Conservation (phyloP, 192 early-diverging fungal species). For the Backusella westeae region DNA sequence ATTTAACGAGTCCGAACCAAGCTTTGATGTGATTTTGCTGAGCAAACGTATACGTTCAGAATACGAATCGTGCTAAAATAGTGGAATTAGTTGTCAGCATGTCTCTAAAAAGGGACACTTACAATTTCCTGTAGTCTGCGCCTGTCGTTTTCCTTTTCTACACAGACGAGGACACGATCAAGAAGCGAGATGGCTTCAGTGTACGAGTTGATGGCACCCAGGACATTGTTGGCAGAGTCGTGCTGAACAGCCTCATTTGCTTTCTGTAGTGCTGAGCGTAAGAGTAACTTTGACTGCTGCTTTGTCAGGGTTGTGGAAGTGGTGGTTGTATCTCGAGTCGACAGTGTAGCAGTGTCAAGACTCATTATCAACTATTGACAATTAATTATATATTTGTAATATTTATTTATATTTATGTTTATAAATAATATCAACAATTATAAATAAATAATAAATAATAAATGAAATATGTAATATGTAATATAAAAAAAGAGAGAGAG, state of each 20-base stretch:
- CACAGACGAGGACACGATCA: conserved; percentile 18
- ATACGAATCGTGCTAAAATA: conserved; percentile 16
- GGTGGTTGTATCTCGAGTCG: background rate
- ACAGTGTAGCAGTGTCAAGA: conserved; percentile 8
- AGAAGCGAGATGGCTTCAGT: conserved; percentile 32
- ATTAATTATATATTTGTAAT: background rate
- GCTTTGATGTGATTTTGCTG: conserved; percentile 2
- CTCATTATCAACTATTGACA: conserved; percentile 4
- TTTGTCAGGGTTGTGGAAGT: background rate
- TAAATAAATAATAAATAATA: background rate
- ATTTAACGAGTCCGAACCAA: background rate
- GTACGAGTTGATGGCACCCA: conserved; percentile 30
- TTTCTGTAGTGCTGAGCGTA: conserved; percentile 28
- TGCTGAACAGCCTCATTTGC: conserved; percentile 31
- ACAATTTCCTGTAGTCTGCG: conserved; percentile 31
- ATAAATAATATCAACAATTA: background rate
- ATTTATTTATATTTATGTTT: no score
- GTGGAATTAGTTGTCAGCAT: background rate
- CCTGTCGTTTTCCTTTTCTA: conserved; percentile 23
- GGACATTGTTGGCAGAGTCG: conserved; percentile 32
- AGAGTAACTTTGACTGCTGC: conserved; percentile 27
- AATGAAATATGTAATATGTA: background rate
- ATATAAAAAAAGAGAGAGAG: background rate
- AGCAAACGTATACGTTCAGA: conserved; percentile 23
- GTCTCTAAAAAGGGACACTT: background rate